Evolutionary conservation across 345 rosid species (phyloP), one percentile per base, ranked within the genome.

Genomic region (Euphorbia peplus): DNA sequence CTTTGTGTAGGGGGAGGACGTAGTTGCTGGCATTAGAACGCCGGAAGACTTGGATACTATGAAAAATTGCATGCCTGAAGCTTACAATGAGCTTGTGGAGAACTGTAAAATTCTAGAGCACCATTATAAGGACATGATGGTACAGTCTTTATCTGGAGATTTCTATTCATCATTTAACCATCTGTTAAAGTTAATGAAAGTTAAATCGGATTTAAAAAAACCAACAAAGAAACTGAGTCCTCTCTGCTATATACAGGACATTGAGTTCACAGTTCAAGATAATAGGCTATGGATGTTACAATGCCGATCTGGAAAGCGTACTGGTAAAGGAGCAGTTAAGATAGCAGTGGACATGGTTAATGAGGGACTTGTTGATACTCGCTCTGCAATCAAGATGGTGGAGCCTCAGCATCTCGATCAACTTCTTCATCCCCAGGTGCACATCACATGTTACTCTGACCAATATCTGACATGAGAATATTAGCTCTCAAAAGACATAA

Each of bases 121-220:
- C 21, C 98, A 91, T 76, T 93, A 93, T 86, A 91, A 85, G 68
- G 98, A 93, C 75, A 91, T 93, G 97, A 91, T 91, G 98, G 98
- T 93, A 75, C 64, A 47, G 25, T 54, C 70, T 26, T 19, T 25
- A 37, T 53, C 44, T 22, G 25, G 21, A 51, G 2, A 48, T 26
- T 11, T 0, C 35, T 18, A 47, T 14, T 26, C 22, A 75, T 64
- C 44, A 30, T 29, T 65, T 29, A 19, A 21, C n/a, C 56, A 46
- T 64, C 13, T 9, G 4, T 64, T 46, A 47, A n/a, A n/a, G n/a
- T 24, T 64, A 61, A 22, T 61, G 1, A 9, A 39, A 44, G 21
- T 46, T 13, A 24, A 63, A 44, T 18, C 4, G 37, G 0, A 13
- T 16, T 26, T 18, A 5, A 8, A 5, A 8, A 14, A 15, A 32